These are phyloP conservation scores for Helminthosporium solani DNA, from an alignment of 2,329 filamentous ascomycete genomes.

Conservation along the genomic window DNA sequence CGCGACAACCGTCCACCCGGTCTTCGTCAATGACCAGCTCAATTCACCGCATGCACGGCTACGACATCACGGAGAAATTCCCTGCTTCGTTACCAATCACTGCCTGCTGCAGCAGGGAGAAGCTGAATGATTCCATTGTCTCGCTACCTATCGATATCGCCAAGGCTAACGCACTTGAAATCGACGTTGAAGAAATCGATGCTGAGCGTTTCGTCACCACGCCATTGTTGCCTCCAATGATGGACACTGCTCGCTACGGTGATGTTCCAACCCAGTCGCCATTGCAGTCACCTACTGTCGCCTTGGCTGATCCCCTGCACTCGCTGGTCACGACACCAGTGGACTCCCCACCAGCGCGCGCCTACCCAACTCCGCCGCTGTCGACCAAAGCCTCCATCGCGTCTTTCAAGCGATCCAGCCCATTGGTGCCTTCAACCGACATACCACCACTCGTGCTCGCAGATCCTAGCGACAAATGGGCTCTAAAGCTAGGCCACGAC, in stretches of 20 bases:
- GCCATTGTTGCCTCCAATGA: constrained; percentile 78
- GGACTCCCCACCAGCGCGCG: constrained; percentile 51
- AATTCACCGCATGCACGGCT: constrained; percentile 44
- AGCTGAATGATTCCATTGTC: constrained; percentile 29
- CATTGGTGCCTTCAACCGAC: constrained; percentile 52
- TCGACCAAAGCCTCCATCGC: constrained; percentile 75
- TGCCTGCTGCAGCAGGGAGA: constrained; percentile 33
- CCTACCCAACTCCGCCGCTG: constrained; percentile 66
- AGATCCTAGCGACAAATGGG: constrained; percentile 81
- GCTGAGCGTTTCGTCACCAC: constrained; percentile 71
- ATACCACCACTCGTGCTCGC: constrained; percentile 64
- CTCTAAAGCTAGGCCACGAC: constrained; percentile 80
- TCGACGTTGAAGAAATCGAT: constrained; percentile 50
- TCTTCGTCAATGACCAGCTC: constrained; percentile 75
- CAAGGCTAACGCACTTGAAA: constrained; percentile 49
- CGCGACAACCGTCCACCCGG: constrained; percentile 66
- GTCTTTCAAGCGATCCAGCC: constrained; percentile 63
- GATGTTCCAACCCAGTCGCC: constrained; percentile 70
- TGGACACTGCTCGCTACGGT: constrained; percentile 59
- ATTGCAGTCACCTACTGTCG: constrained; percentile 80
- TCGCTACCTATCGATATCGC: constrained; percentile 38
- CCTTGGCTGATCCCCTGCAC: constrained; percentile 60
- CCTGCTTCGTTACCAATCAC: constrained; percentile 23
- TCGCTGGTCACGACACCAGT: constrained; percentile 50
- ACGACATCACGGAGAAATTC: constrained; percentile 41